Base-by-base conservation (phyloP, 495 filamentous ascomycete genomes). In the Tuber brumale region DNA sequence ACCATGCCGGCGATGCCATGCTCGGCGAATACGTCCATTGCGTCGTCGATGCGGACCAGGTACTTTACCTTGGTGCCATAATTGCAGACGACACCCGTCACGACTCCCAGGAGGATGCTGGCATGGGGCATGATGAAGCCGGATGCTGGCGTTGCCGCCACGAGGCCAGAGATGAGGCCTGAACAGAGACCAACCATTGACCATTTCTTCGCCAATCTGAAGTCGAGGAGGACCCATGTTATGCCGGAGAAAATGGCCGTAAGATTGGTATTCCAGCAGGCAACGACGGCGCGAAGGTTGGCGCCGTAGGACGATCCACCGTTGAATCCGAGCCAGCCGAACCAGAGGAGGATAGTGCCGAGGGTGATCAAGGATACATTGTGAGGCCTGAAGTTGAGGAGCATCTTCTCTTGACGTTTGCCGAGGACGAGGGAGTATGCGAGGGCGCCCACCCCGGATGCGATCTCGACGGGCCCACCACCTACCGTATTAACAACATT, bases 151-250 rank as follows among this genome's bases (percentile, higher is more conserved):
- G 93, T 96, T 21, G 94, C 94, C 72, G 93, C 93, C 42, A 99
- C 95, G 42, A 96, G 89, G 71, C 93, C 93, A 0, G 92, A 93
- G 83, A 96, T 96, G 79, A 91, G 90, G 70, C 95, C 95, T 39
- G 95, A 99, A 85, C 95, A 99, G 92, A 95, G 97, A 73, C 95
- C 95, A 81, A 99, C 95, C 88, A 98, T 97, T 3, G 95, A 97
- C 95, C 95, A 98, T 87, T 99, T 99, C 84, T 91, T 90, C 70
- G 96, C 95, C 70, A 99, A 88, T 71, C 95, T 90, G 89, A 90
- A 99, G 87, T 99, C 95, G 81, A 97, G 92, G 70, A 99, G 82
- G 77, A 91, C 90, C 95, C 95, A 99, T 71, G 93, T 91, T 76
- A 93, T 91, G 71, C 92, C 91, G 35, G 88, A 94, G 78, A 97